A percentile compares a stretch with the other conserved stretches of the same genome.
These are phyloP conservation scores for Candida insectorum DNA, from an alignment of 805 yeast genomes.

Conservation along the genomic window DNA sequence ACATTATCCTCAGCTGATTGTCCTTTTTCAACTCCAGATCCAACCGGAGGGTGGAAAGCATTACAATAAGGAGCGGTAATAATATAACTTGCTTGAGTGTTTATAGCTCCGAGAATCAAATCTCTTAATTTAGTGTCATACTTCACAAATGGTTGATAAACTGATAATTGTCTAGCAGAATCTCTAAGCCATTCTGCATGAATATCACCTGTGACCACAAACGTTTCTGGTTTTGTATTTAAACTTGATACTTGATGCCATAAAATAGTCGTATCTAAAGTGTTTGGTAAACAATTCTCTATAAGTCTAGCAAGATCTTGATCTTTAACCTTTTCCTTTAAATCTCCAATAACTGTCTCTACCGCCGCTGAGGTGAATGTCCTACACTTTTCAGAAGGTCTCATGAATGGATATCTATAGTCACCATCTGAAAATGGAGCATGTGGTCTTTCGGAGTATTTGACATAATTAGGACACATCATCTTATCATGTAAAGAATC, in stretches of 20 bases:
- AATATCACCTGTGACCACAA: constrained; percentile 87
- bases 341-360: constrained; percentile 54
- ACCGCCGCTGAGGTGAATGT: constrained; percentile 65
- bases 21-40: constrained; percentile 45
- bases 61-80: constrained; percentile 75
- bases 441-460: constrained; percentile 54
- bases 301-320: constrained; percentile 70
- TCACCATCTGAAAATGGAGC: constrained; percentile 58
- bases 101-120: constrained; percentile 73
- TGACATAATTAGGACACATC: constrained; percentile 62
- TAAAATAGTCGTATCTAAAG: constrained; percentile 80
- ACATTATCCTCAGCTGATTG: constrained; percentile 62
- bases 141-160: constrained; percentile 60
- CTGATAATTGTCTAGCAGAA: constrained; percentile 77
- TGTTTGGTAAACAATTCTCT: constrained; percentile 84
- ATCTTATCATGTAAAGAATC: too few relatives aligned
- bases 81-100: constrained; percentile 69
- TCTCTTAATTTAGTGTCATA: constrained; percentile 48
- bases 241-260: constrained; percentile 47
- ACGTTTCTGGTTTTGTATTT: constrained; percentile 48
- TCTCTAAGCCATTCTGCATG: constrained; percentile 94
- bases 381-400: constrained; percentile 71
- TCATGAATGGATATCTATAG: constrained; percentile 60
- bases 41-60: constrained; percentile 83
- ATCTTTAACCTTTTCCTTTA: constrained; percentile 48